phyloP scores from a whole-genome alignment of 2,329 filamentous ascomycete genomes.

The Sporothrix dimorphospora region DNA sequence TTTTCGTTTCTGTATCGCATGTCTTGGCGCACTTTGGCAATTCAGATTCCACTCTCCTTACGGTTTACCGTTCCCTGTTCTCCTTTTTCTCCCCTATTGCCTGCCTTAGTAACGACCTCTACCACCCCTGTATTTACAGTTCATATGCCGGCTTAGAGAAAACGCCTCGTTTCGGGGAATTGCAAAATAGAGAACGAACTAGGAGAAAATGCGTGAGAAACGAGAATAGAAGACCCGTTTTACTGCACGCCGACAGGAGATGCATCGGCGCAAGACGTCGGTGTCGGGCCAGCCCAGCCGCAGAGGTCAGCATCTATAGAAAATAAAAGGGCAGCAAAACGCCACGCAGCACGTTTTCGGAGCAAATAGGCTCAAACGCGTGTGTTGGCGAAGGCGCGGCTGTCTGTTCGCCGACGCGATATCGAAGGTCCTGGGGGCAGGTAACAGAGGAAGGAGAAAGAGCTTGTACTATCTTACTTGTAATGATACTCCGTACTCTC shows the following conservation, averaged over 20 bases:
- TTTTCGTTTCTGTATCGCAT: neutral
- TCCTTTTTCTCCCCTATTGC: neutral
- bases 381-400: neutral
- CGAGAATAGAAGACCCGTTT: neutral
- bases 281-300: neutral
- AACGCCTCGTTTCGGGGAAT: constrained; percentile 1
- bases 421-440: too few species aligned
- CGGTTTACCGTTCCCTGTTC: neutral
- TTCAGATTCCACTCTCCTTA: neutral
- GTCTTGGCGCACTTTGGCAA: constrained; percentile 18
- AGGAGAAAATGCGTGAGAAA: neutral
- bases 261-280: neutral
- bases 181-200: neutral
- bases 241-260: neutral
- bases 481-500: too few species aligned
- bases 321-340: neutral
- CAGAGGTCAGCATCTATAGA: neutral
- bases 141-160: neutral
- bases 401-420: neutral
- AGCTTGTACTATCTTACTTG: too few species aligned
- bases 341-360: neutral
- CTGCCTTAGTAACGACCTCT: constrained; percentile 5
- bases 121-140: neutral
- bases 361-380: constrained; percentile 7
- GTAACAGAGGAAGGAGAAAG: too few species aligned